Base-by-base conservation (phyloP, 306 rosid species). In the Calophaca sinica region DNA sequence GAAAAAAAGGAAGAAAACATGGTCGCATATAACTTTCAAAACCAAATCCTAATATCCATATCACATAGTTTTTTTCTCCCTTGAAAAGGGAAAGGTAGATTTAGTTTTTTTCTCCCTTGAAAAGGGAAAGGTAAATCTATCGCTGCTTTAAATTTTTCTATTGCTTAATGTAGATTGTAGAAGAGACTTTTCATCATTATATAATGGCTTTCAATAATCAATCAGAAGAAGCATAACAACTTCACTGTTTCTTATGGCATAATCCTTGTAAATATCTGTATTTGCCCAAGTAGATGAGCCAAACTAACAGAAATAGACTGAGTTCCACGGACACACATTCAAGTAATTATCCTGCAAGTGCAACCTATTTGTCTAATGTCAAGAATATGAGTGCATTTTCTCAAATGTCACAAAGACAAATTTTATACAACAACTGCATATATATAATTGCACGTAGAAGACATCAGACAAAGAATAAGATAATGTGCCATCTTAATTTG, bases 361-460 rank as follows among this genome's bases (percentile, higher is more conserved):
- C 62, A 13, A 45, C n/a, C 57, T 9, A 26, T 33, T 65, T 66
- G 13, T n/a, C 7, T 45, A 31, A 45, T 66, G 55, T 4, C 28
- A 66, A 6, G 26, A 44, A 45, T 29, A 66, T 28, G 71, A 9
- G 5, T 26, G 26, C 20, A 29, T 26, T 66, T 45, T 44, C 20
- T 44, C 50, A 4, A 66, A 66, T 11, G 55, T 41, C 29, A 13
- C 4, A n/a, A 33, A 6, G 8, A 9, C 28, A 5, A 33, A 32
- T 9, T 68, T 32, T 32, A 9, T 28, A 7, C 48, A 52, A 55
- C 7, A 52, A 55, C 7, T 35, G 6, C 36, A 36, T 7, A 52
- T 33, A 32, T 51, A 69, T 36, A 36, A 38, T 70, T 50, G 48
- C 15, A 15, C 20, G 62, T 52, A 11, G 62, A 48, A 54, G 13